A percentile compares a stretch with the other conserved stretches of the same genome.
Conservation (phyloP, 2,329 filamentous ascomycete genomes). For the Penicillium hordei region DNA sequence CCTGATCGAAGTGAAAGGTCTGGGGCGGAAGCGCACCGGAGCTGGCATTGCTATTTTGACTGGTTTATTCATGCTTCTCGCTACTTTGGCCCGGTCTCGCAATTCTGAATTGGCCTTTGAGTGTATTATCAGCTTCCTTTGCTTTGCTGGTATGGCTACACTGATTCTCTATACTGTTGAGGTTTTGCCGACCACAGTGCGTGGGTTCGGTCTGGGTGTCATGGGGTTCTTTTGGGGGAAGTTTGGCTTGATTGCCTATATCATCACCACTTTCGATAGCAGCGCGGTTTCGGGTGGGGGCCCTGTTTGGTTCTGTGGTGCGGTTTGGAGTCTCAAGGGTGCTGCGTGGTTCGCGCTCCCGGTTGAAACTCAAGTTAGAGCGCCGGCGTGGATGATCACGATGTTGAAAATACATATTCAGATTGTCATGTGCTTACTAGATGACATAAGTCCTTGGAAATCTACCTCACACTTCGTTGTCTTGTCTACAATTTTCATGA, state of each 20-base stretch:
- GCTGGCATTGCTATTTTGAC: constrained; percentile 17
- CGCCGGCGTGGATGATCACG: neutral
- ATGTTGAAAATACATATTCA: neutral
- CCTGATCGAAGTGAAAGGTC: constrained; percentile 12
- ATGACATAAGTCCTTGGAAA: too few relatives aligned
- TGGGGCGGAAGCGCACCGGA: constrained; percentile 19
- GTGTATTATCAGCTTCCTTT: constrained; percentile 19
- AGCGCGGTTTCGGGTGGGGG: constrained; percentile 1
- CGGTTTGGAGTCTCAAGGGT: constrained; percentile 22
- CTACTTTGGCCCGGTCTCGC: constrained; percentile 11
- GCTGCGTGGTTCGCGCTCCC: constrained; percentile 15
- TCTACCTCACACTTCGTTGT: too few relatives aligned
- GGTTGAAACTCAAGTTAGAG: constrained; percentile 6
- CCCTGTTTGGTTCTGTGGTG: constrained; percentile 25
- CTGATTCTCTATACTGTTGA: constrained; percentile 22
- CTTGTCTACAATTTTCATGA: too few relatives aligned
- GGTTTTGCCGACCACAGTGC: constrained; percentile 11
- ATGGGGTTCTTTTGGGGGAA: constrained; percentile 7
- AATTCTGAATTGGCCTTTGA: constrained; percentile 15
- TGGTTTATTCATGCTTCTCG: constrained; percentile 20
- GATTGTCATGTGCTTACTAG: too few relatives aligned
- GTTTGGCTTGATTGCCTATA: constrained; percentile 15
- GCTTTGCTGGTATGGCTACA: constrained; percentile 14
- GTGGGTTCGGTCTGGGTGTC: constrained; percentile 1
- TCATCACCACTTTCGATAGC: constrained; percentile 15